Evolutionary conservation across 2,329 filamentous ascomycete genomes (phyloP), one percentile per base, ranked within the genome.

Genomic region (Tolypocladium nubicola): DNA sequence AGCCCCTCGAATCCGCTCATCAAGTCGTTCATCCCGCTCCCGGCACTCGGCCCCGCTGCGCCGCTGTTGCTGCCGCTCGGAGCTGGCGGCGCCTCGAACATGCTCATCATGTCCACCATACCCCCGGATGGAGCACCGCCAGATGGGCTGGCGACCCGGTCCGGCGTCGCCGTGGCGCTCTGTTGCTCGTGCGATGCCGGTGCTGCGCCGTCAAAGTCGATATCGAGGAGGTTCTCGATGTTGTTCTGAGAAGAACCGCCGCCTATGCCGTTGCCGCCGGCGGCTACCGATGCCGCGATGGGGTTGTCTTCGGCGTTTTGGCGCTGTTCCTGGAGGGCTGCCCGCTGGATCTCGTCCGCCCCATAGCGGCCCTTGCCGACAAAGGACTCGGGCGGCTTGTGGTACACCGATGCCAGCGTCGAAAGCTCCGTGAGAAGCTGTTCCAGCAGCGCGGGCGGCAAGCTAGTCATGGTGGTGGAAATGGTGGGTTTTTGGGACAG

Each of bases 381-480:
- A 73, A 99, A 99, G n/a, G 93, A 91, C 80, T 96, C 90, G 50
- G 94, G 92, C 10, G 92, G 92, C 76, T 96, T 97, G 82, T 99
- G 94, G 75, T 99, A 99, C 26, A 99, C 94, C 1, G 93, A 97
- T 9, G 94, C 91, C 37, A 99, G 82, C 11, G 94, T 97, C 14
- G 93, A 97, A 38, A 99, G 83, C 72, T 99, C 93, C 11, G 82
- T 80, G 10, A 99, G 83, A n/a, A 99, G 84, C 71, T 91, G 87
- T 60, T 99, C 93, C 49, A 99, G 82, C 8, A 99, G 80, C 39
- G 86, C 79, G 6, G 88, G 82, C 1, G 94, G 91, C 37, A 97
- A 80, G 58, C 89, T 93, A 58, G 89, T 89, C 76, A 99, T 97
- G 33, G 94, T 99, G 26, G 91, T 93, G 43, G 89, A 86, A 68